Percentiles rank a stretch among this genome's conserved stretches.
Evolutionary conservation across 139 green algal species (phyloP).

Genomic region (Chlorella vulgaris): DNA sequence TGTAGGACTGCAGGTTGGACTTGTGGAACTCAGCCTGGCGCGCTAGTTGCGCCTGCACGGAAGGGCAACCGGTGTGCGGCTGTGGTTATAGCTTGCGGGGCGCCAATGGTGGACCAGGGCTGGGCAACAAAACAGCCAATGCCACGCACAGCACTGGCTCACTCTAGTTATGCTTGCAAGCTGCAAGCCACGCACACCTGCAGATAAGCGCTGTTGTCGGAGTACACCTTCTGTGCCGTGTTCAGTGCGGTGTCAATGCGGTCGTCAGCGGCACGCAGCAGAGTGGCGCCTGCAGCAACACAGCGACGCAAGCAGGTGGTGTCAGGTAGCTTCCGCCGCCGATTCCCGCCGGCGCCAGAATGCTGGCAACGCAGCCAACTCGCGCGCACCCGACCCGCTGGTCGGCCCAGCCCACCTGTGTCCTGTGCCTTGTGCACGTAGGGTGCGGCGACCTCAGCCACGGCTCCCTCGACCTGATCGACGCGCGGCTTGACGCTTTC

Average conservation of each 20-base stretch:
- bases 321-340: not conserved
- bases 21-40: constrained; percentile 48
- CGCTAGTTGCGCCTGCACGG: constrained; percentile 31
- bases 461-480: constrained; percentile 19
- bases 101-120: too few relatives aligned
- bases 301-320: not conserved
- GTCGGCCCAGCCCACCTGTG: not conserved
- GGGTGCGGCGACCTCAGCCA: constrained; percentile 17
- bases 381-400: not conserved
- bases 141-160: too few relatives aligned
- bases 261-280: constrained; percentile 39
- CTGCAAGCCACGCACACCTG: constrained; percentile 1
- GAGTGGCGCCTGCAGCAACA: constrained; percentile 2
- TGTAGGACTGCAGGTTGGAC: constrained; percentile 51
- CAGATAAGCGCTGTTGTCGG: constrained; percentile 36
- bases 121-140: too few relatives aligned
- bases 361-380: not conserved
- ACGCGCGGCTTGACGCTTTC: constrained; percentile 12
- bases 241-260: constrained; percentile 42
- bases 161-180: too few relatives aligned
- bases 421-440: constrained; percentile 45
- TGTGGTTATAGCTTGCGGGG: too few relatives aligned
- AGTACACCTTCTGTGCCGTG: constrained; percentile 33
- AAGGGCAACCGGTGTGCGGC: not conserved
- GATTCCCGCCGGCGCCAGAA: constrained; percentile 2